Conservation (phyloP, 805 yeast species). For the Candida caryicola region DNA sequence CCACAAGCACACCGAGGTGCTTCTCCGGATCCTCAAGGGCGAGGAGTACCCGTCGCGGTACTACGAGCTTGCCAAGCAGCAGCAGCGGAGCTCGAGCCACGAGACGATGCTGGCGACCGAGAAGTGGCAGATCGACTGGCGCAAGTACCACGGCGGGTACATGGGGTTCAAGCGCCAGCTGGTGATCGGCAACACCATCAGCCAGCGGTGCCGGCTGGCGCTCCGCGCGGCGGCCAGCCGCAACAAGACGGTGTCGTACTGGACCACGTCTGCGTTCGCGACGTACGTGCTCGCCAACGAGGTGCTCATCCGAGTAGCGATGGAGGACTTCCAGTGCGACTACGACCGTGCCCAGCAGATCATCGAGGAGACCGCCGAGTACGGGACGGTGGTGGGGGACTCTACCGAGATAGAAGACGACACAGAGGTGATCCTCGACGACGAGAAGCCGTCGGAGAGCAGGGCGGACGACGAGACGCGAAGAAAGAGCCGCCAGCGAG, state of each 20-base stretch:
- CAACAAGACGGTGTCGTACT: slow-evolving; percentile 52
- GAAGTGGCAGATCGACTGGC: slow-evolving; percentile 45
- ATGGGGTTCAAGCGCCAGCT: slow-evolving; percentile 59
- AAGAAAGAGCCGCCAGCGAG: neutral
- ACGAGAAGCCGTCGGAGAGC: no score
- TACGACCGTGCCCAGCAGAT: slow-evolving; percentile 46
- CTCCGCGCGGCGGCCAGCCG: slow-evolving; percentile 24
- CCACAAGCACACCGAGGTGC: slow-evolving; percentile 25
- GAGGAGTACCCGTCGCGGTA: slow-evolving; percentile 41
- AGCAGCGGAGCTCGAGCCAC: slow-evolving; percentile 36
- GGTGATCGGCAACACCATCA: slow-evolving; percentile 44
- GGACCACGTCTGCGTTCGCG: slow-evolving; percentile 57
- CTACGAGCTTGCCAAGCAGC: slow-evolving; percentile 48
- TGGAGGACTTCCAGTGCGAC: slow-evolving; percentile 41
- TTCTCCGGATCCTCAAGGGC: slow-evolving; percentile 46
- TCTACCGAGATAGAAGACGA: slow-evolving; percentile 29
- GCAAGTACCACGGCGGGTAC: slow-evolving; percentile 53
- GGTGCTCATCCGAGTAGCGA: slow-evolving; percentile 48
- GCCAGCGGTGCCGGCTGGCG: slow-evolving; percentile 25
- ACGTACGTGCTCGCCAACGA: slow-evolving; percentile 65
- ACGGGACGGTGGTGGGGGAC: slow-evolving; percentile 41
- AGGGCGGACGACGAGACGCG: neutral
- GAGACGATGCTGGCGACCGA: slow-evolving; percentile 47
- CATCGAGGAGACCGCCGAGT: slow-evolving; percentile 47
- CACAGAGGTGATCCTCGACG: no score